Evolutionary conservation across 75 land plant genomes (phyloP), one percentile per base, ranked within the genome.

Genomic region (Isoetes taiwanensis): DNA sequence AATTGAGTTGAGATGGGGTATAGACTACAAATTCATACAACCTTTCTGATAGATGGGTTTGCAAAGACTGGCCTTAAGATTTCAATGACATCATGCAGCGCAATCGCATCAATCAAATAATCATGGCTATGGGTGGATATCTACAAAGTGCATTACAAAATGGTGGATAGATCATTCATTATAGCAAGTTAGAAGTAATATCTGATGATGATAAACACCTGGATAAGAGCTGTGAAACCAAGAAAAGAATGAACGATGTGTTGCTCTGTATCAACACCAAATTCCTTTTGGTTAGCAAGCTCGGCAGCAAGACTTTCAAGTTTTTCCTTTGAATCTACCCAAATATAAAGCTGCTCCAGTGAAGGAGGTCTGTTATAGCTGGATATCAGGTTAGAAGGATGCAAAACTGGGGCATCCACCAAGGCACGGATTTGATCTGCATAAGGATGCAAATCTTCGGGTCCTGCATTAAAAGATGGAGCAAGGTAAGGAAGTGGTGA

Each of bases 181-280:
- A n/a, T n/a, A n/a, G n/a, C n/a, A n/a, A n/a, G n/a, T n/a, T n/a
- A n/a, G n/a, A n/a, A n/a, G n/a, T n/a, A n/a, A n/a, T n/a, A n/a
- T n/a, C n/a, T n/a, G n/a, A n/a, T n/a, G n/a, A n/a, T n/a, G n/a
- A 23, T n/a, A 20, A 1, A 37, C 26, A 90, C 96, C 86, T 91
- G 97, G 42, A 91, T 68, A 17, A 91, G 70, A 61, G 97, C 95
- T 17, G 89, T 91, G 61, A 87, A 87, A 17, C 97, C 97, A 34
- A 76, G 76, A 61, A 91, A 91, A 2, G 95, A 87, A n/a, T 75
- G 70, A 14, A 83, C 41, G 62, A 78, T 81, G 55, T 91, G 97
- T 57, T 91, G 97, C 48, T 91, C 97, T 40, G 93, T 91, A 68
- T 91, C 97, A 52, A 91, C 95, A 38, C 74, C 94, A 73, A 91